Base-by-base conservation (phyloP, 768 basidiomycete species). In the Sporobolomyces pararoseus region DNA sequence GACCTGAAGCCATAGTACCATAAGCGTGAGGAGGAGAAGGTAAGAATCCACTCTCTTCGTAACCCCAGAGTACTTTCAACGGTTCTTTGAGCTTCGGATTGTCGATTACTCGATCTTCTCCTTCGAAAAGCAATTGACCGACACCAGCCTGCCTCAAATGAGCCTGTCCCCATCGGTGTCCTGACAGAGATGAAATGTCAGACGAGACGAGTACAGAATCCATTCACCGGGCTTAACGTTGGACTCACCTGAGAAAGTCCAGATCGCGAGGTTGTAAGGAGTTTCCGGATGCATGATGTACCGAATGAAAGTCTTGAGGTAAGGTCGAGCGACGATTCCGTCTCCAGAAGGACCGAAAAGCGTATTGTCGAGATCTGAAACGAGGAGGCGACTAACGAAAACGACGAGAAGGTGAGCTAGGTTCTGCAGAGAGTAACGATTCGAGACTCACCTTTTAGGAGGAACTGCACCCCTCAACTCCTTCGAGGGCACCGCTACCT, bases 311-410 rank as follows among this genome's bases (percentile, higher is more conserved):
- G 71, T 73, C 32, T 44, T 47, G 49, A 73, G 65, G 60, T 58
- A 73, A 16, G 71, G 71, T 0, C 71, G 52, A 7, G 71, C 63
- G 44, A 68, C 37, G 44, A 73, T 55, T 25, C 53, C 54, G 34
- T 65, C 55, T 0, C 51, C 64, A 0, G 39, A 25, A 2, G 71
- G 71, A 0, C 60, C 71, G 55, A 68, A 65, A 16, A 73, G 50
- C 7, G 71, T 73, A 37, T 73, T 73, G 67, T 73, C 71, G 53
- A 73, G 51, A 32, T 72, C 70, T 13, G 39, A 44, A 16, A 66
- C 34, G 50, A 66, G 65, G 7, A 72, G 62, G 4, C 57, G 52
- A 32, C 55, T 66, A 42, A 42, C 32, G 54, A 37, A 5, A n/a
- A 17, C 34, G n/a, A n/a, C n/a, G n/a, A n/a, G n/a, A n/a, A n/a